Conservation (phyloP, 805 yeast species). For the Kurtzmaniella cleridarum region DNA sequence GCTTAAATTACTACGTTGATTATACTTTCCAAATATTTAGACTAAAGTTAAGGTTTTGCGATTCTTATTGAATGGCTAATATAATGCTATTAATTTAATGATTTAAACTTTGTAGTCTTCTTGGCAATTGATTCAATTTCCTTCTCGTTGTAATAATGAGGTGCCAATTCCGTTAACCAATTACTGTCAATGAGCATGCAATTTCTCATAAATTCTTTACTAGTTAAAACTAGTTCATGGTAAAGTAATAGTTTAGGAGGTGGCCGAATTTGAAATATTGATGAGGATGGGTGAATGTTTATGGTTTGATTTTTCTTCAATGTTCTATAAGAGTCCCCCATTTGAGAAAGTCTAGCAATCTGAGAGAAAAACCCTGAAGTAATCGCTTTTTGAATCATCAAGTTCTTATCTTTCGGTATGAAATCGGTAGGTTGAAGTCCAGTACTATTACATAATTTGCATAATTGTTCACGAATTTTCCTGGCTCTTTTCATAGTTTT, state of each 20-base stretch:
- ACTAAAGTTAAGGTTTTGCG: too few relatives aligned
- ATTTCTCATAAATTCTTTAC: slow-evolving; percentile 84
- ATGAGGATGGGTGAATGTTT: slow-evolving; percentile 81
- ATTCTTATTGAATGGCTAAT: too few relatives aligned
- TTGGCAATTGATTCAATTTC: slow-evolving; percentile 14
- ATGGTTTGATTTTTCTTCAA: slow-evolving; percentile 68
- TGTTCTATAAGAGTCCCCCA: slow-evolving; percentile 67
- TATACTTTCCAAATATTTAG: too few relatives aligned
- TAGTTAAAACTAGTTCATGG: slow-evolving; percentile 78
- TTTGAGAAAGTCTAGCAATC: slow-evolving; percentile 50
- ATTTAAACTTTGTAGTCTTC: neutral
- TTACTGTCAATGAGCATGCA: slow-evolving; percentile 66
- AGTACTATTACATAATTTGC: slow-evolving; percentile 50
- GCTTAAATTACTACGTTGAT: too few relatives aligned
- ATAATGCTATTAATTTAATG: too few relatives aligned
- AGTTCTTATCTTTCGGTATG: slow-evolving; percentile 20
- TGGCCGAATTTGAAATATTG: slow-evolving; percentile 57
- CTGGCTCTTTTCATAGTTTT: slow-evolving; percentile 63
- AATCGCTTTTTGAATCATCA: slow-evolving; percentile 48
- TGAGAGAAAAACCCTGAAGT: slow-evolving; percentile 69
- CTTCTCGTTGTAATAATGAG: slow-evolving; percentile 42
- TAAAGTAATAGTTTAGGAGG: slow-evolving; percentile 72
- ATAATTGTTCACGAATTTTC: slow-evolving; percentile 68
- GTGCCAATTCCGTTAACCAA: slow-evolving; percentile 74
- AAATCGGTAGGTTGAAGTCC: slow-evolving; percentile 27